phyloP scores from a whole-genome alignment of 2,329 filamentous ascomycete genomes.

The Aspergillus awamori region DNA sequence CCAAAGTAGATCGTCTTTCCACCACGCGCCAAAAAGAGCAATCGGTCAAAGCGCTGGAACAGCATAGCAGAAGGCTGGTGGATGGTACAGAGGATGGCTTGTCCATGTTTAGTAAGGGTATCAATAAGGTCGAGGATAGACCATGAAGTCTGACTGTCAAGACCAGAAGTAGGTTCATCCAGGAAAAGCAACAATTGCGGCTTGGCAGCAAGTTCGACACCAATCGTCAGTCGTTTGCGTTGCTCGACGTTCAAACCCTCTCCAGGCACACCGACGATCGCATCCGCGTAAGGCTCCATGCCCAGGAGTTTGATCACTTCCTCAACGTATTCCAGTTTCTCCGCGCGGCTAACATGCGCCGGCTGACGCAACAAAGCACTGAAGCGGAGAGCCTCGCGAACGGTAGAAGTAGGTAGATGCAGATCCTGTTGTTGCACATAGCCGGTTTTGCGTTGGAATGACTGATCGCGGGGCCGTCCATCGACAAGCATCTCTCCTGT shows the following conservation, averaged over 20 bases:
- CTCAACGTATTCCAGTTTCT: slow-evolving; percentile 85
- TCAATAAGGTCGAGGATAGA: slow-evolving; percentile 83
- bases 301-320: slow-evolving; percentile 90
- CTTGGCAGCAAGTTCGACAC: slow-evolving; percentile 90
- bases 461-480: slow-evolving; percentile 70
- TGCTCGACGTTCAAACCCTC: slow-evolving; percentile 71
- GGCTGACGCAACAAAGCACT: slow-evolving; percentile 86
- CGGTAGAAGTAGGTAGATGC: slow-evolving; percentile 78
- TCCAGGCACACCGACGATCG: slow-evolving; percentile 84
- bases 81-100: slow-evolving; percentile 94
- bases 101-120: slow-evolving; percentile 83
- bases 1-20: slow-evolving; percentile 71
- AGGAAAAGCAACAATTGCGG: slow-evolving; percentile 86
- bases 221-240: slow-evolving; percentile 80
- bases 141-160: slow-evolving; percentile 92
- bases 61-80: slow-evolving; percentile 92
- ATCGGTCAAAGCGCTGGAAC: slow-evolving; percentile 77
- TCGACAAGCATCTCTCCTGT: slow-evolving; percentile 82
- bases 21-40: slow-evolving; percentile 65
- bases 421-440: slow-evolving; percentile 92
- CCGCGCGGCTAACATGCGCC: slow-evolving; percentile 65
- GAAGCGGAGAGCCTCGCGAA: slow-evolving; percentile 84
- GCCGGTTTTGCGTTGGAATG: slow-evolving; percentile 86
- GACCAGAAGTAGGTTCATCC: slow-evolving; percentile 90
- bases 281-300: slow-evolving; percentile 87